Conservation (phyloP, 495 filamentous ascomycete genomes). For the Xylaria cubensis region DNA sequence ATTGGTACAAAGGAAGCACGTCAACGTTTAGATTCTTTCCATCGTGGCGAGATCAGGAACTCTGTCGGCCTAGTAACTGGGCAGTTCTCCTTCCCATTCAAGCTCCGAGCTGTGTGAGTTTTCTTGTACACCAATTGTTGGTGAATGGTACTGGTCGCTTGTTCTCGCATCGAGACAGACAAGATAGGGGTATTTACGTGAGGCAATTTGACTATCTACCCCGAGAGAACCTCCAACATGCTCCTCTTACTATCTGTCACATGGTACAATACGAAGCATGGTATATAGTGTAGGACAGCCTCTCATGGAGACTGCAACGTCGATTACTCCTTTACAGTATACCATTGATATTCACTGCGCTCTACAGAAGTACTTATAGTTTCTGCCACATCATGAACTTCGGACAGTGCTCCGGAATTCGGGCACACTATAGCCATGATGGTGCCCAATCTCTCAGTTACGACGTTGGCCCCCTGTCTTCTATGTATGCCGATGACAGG, state of each 20-base stretch:
- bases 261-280: no score
- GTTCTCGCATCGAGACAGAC: no score
- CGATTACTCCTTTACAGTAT: no score
- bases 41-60: neutral
- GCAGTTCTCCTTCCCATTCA: neutral
- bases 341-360: no score
- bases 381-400: neutral
- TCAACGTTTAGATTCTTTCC: neutral
- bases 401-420: neutral
- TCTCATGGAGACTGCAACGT: no score
- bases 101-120: neutral
- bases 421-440: neutral
- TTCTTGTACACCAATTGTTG: no score
- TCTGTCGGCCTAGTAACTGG: neutral
- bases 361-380: neutral
- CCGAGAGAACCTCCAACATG: neutral
- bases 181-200: no score
- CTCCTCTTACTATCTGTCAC: neutral
- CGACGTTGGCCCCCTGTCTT: neutral
- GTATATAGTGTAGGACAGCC: no score
- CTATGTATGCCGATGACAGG: no score
- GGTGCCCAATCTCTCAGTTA: neutral
- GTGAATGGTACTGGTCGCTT: no score
- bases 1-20: neutral
- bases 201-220: neutral